Evolutionary conservation across 2,329 filamentous ascomycete genomes (phyloP), one percentile per base, ranked within the genome.

Genomic region (Trichoderma koningii): DNA sequence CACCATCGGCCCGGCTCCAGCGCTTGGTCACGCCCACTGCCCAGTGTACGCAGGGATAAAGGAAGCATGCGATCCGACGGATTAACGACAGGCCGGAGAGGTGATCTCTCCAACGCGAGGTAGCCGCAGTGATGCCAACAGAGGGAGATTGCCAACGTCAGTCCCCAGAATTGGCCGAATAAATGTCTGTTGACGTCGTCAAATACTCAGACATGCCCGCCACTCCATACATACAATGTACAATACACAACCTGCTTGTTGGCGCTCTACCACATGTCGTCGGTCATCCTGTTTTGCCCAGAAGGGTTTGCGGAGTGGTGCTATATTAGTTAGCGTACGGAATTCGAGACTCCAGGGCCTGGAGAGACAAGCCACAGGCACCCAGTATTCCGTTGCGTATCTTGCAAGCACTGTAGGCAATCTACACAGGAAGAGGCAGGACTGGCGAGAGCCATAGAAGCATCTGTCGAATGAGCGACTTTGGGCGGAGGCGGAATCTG

Each of bases 1-100:
- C 26, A 34, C 7, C 51, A 55, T 65, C 63, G 63, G 63, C 48
- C 63, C 63, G 63, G 55, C 50, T 65, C 47, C 63, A 53, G 48
- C 45, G 47, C 41, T 41, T 51, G 60, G 51, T 53, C 52, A 55
- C 21, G 61, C 45, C 61, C 51, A 55, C 61, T 51, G 61, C 44
- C 62, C 30, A 52, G 34, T 3, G 19, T n/a, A 52, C 45, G 53
- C 62, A 64, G 50, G 62, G 62, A 45, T 45, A 26, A 14, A 45
- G 52, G 61, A 53, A 63, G 34, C 26, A 28, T 42, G 55, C 45
- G 21, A 52, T 57, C 55, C 44, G 55, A 59, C 47, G 53, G 62
- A 28, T 64, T 56, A 59, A 47, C 6, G 41, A 47, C 23, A 26
- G 9, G 19, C 14, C n/a, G 45, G n/a, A 34, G 55, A 23, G 56